Evolutionary conservation across 495 filamentous ascomycete species (phyloP).

Genomic region (Podospora pseudocomata): DNA sequence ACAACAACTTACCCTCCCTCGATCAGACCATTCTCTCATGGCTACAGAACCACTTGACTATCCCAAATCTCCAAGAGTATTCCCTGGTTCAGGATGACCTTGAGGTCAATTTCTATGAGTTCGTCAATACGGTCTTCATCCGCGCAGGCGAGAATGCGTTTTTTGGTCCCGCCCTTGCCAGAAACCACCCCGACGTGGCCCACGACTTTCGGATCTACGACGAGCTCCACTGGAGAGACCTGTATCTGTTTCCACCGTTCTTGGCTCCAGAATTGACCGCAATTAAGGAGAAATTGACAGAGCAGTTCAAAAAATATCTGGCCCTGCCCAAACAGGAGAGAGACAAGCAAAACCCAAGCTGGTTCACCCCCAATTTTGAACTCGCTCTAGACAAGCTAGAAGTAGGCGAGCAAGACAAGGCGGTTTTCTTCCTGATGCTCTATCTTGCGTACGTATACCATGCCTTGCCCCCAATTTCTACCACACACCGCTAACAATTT

Average conservation of each 20-base stretch:
- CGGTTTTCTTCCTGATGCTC: background rate
- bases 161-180: background rate
- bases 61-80: background rate
- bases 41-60: background rate
- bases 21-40: background rate
- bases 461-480: background rate
- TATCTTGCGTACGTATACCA: background rate
- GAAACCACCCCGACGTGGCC: background rate
- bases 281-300: background rate
- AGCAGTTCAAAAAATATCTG: background rate
- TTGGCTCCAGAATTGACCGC: background rate
- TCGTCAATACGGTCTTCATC: background rate
- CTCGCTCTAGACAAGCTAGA: background rate
- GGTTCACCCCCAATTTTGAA: background rate
- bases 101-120: background rate
- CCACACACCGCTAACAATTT: background rate
- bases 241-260: background rate
- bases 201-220: background rate
- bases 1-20: background rate
- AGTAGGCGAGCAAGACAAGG: background rate
- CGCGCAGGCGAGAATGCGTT: background rate
- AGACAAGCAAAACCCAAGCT: background rate
- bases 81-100: background rate
- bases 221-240: background rate
- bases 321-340: background rate